Evolutionary conservation across 768 basidiomycete species (phyloP).

Genomic region (Cyathus striatus): DNA sequence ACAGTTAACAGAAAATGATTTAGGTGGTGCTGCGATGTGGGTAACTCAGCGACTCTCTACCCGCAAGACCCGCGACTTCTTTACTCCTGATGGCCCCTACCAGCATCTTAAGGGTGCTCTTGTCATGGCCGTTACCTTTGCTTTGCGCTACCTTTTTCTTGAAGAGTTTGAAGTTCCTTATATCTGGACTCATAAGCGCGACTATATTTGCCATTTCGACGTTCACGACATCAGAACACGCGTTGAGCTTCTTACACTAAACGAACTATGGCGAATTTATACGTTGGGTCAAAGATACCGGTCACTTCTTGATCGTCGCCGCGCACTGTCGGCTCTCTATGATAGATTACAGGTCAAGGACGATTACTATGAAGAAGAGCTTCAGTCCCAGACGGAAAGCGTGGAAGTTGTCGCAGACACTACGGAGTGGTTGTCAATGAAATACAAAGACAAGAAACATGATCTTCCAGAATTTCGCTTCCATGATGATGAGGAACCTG

Average conservation of each 20-base stretch:
- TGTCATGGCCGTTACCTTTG: constrained; percentile 73
- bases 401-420: constrained; percentile 90
- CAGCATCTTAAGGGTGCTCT: constrained; percentile 60
- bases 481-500: constrained; percentile 62
- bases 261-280: constrained; percentile 91
- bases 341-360: constrained; percentile 63
- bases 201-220: constrained; percentile 84
- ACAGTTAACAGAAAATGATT: constrained; percentile 64
- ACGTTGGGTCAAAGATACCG: constrained; percentile 87
- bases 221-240: constrained; percentile 55
- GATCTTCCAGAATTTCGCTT: constrained; percentile 59
- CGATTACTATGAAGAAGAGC: constrained; percentile 69
- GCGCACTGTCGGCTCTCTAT: constrained; percentile 60
- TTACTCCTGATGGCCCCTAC: constrained; percentile 57
- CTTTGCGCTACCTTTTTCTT: constrained; percentile 78
- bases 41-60: constrained; percentile 74
- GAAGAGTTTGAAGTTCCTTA: constrained; percentile 93
- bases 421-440: constrained; percentile 86
- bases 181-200: constrained; percentile 90
- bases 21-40: constrained; percentile 84
- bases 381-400: constrained; percentile 63
- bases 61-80: constrained; percentile 68
- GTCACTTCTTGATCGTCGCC: constrained; percentile 73
- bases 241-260: constrained; percentile 65
- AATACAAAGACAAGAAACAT: constrained; percentile 72